Evolutionary conservation across 1,284 basidiomycete genomes (phyloP).

Genomic region (Meira miltonrushii): DNA sequence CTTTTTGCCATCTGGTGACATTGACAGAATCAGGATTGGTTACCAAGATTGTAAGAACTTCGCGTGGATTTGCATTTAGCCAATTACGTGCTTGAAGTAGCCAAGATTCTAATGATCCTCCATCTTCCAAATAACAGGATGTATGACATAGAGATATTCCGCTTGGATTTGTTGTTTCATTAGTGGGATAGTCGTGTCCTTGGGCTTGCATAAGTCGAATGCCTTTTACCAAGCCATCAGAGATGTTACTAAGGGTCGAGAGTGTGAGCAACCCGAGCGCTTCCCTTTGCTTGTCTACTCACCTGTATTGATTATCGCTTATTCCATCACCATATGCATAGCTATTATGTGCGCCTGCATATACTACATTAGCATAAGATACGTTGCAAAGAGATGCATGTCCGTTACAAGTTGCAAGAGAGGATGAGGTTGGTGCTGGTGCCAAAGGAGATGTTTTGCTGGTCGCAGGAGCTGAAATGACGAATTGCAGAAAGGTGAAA

Average conservation of each 20-base stretch:
- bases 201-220: constrained; percentile 85
- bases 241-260: neutral
- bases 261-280: neutral
- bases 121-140: constrained; percentile 34
- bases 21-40: constrained; percentile 39
- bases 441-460: too few relatives aligned
- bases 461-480: too few relatives aligned
- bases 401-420: constrained; percentile 33
- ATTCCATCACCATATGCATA: constrained; percentile 36
- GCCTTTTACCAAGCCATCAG: constrained; percentile 76
- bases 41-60: constrained; percentile 59
- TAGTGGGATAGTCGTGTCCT: constrained; percentile 60
- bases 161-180: constrained; percentile 55
- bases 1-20: constrained; percentile 40
- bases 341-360: constrained; percentile 42
- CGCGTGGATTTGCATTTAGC: constrained; percentile 77
- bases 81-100: constrained; percentile 72
- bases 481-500: too few relatives aligned
- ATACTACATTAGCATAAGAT: constrained; percentile 42
- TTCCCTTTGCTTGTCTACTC: constrained; percentile 58
- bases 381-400: constrained; percentile 36
- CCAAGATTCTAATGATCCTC: constrained; percentile 61
- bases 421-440: too few relatives aligned
- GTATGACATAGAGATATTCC: constrained; percentile 42
- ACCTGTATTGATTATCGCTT: constrained; percentile 27